Conservation (phyloP, 2,329 filamentous ascomycete species). For the Colletotrichum brevisporum region DNA sequence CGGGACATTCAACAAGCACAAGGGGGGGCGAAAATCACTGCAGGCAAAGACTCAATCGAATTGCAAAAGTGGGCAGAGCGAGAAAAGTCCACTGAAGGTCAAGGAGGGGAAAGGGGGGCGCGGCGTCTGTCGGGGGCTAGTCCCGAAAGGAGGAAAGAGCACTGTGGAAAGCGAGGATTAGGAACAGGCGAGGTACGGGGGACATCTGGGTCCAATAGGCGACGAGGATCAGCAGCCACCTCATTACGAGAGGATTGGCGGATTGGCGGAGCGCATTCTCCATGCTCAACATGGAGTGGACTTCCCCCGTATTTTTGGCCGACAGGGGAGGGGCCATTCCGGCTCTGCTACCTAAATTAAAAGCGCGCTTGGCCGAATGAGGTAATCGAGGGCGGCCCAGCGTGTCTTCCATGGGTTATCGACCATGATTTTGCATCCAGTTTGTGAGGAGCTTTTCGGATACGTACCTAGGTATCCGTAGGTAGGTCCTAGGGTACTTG, state of each 20-base stretch:
- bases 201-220: neutral
- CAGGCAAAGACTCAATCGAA: conserved; percentile 35
- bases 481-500: too few relatives aligned
- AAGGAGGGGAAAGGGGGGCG: neutral
- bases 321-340: conserved; percentile 10
- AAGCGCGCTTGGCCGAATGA: neutral
- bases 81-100: neutral
- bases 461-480: too few relatives aligned
- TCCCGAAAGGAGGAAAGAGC: neutral
- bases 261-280: conserved; percentile 3
- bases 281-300: neutral
- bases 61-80: conserved; percentile 35
- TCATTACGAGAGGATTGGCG: conserved; percentile 25
- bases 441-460: too few relatives aligned
- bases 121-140: neutral
- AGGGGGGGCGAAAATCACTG: conserved; percentile 36
- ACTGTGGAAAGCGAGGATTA: neutral
- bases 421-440: too few relatives aligned
- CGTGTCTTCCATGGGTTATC: too few relatives aligned
- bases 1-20: neutral
- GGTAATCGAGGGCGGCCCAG: too few relatives aligned
- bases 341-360: conserved; percentile 15
- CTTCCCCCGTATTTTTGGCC: conserved; percentile 6
- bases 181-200: neutral
- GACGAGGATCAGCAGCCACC: conserved; percentile 11